Evolutionary conservation across 2,329 filamentous ascomycete genomes (phyloP).

Genomic region (Xylaria sp.): DNA sequence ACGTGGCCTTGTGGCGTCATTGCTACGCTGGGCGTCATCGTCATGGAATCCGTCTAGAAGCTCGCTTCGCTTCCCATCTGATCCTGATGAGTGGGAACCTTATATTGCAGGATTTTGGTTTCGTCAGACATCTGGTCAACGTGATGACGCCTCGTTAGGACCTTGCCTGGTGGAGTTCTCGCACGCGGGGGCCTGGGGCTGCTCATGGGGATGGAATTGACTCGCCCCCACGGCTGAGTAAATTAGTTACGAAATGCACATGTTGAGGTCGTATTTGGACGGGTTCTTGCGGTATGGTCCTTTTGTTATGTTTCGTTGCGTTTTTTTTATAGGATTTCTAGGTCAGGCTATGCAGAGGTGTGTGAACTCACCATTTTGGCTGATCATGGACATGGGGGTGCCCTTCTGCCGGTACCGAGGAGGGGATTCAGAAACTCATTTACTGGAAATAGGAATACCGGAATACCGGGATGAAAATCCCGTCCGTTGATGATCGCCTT

Average conservation of each 20-base stretch:
- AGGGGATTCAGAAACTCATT: not conserved
- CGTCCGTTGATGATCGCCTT: not conserved
- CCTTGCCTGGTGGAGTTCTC: not conserved
- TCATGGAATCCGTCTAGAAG: conserved; percentile 11
- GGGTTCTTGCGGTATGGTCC: conserved; percentile 16
- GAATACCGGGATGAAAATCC: not conserved
- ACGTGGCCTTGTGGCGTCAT: not conserved
- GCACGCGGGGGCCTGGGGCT: conserved; percentile 21
- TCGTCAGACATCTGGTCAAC: conserved; percentile 2
- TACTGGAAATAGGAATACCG: not conserved
- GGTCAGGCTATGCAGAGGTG: conserved; percentile 14
- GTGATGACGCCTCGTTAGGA: conserved; percentile 11
- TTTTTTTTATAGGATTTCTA: not conserved
- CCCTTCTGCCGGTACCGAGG: conserved; percentile 16
- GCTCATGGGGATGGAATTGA: not conserved
- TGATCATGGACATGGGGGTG: conserved; percentile 4
- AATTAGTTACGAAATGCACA: conserved; percentile 13
- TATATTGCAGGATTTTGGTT: conserved; percentile 11
- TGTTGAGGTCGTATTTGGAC: not conserved
- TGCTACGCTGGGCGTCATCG: not conserved
- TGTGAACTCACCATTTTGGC: not conserved
- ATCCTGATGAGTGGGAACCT: not conserved
- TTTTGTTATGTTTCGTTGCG: not conserved
- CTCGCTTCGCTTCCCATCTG: not conserved
- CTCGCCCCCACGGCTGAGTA: conserved; percentile 23